Conservation (phyloP, 2,329 filamentous ascomycete genomes). For the Rutstroemia sp. region DNA sequence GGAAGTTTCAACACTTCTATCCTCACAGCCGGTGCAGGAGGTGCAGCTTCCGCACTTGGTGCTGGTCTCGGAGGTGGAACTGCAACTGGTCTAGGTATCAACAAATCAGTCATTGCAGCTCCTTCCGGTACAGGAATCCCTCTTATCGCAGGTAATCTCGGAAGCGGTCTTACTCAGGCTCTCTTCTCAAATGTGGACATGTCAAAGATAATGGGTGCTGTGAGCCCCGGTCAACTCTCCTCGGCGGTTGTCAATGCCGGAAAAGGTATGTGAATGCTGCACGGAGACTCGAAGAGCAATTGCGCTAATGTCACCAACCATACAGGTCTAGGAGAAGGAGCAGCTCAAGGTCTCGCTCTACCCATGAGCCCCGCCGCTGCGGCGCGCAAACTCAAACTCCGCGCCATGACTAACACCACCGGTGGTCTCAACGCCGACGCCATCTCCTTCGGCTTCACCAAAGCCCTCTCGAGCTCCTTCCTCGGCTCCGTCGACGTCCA, state of each 20-base stretch:
- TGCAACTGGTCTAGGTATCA: constrained; percentile 1
- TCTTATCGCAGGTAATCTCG: not conserved
- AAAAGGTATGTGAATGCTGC: not conserved
- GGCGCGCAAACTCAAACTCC: not conserved
- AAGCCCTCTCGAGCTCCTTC: constrained; percentile 7
- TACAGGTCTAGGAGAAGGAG: constrained; percentile 5
- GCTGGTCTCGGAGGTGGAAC: constrained; percentile 6
- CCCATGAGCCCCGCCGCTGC: not conserved
- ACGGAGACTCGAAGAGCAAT: not conserved
- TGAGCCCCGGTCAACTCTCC: not conserved
- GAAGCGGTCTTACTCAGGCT: constrained; percentile 1
- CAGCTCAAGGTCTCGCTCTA: constrained; percentile 5
- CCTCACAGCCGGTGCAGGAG: not conserved
- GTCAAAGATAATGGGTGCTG: constrained; percentile 3
- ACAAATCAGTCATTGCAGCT: constrained; percentile 1
- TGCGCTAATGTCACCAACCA: not conserved
- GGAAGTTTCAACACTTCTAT: constrained; percentile 1
- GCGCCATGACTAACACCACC: not conserved
- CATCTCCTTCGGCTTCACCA: constrained; percentile 3
- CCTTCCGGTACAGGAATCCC: not conserved
- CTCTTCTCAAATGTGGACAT: constrained; percentile 7
- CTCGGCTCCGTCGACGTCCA: constrained; percentile 4
- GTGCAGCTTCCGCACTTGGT: not conserved
- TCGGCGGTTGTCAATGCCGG: constrained; percentile 6
- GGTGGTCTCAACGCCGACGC: not conserved